phyloP scores from a whole-genome alignment of 495 filamentous ascomycete genomes.

The Sordaria brevicollis region DNA sequence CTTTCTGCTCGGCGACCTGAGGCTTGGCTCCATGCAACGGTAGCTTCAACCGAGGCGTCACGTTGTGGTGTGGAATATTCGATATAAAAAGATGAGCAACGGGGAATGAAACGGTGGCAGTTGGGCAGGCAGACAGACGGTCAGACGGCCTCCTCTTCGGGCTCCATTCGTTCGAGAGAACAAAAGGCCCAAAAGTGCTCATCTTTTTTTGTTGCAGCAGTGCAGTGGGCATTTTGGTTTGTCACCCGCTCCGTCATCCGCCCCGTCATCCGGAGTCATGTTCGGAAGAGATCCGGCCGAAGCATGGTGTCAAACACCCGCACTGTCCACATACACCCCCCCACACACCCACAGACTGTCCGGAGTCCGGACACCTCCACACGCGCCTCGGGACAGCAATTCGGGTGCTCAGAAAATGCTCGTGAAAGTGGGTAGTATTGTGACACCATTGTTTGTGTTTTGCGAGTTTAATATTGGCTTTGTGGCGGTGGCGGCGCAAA shows the following conservation, averaged over 20 bases:
- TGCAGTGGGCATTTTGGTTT: not conserved
- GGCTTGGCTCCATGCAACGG: not conserved
- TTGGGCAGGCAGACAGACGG: not conserved
- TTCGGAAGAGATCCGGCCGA: not conserved
- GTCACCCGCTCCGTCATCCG: not conserved
- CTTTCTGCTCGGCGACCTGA: not conserved
- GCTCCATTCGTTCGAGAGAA: not conserved
- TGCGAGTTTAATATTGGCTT: not conserved
- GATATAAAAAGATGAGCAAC: not conserved
- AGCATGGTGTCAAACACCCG: not conserved
- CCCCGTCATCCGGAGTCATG: not conserved
- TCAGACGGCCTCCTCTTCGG: not conserved
- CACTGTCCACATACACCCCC: too few relatives aligned
- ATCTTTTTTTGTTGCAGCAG: not conserved
- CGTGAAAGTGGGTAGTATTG: not conserved
- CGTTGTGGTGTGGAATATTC: not conserved
- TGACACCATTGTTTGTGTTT: not conserved
- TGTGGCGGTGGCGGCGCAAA: not conserved
- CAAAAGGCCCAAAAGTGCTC: not conserved
- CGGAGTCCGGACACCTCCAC: not conserved
- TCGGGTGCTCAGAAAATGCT: not conserved
- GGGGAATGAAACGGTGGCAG: not conserved
- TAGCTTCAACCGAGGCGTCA: not conserved
- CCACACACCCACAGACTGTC: not conserved
- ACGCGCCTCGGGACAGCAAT: not conserved